phyloP scores from a whole-genome alignment of 2,329 filamentous ascomycete genomes.

The Periconia digitata region DNA sequence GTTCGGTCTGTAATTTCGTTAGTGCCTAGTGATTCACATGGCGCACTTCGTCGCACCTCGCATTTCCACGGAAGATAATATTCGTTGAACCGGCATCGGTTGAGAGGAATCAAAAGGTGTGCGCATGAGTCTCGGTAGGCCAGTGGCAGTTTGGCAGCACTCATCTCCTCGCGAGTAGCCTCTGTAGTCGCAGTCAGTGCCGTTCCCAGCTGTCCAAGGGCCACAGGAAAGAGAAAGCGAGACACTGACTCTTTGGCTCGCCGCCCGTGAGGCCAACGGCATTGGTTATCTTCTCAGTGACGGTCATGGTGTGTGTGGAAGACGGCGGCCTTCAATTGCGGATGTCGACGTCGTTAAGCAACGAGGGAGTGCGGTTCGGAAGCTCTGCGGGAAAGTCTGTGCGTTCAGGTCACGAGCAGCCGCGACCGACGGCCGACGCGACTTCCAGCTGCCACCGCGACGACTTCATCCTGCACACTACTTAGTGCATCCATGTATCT shows the following conservation, averaged over 20 bases:
- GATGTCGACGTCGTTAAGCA: slow-evolving; percentile 9
- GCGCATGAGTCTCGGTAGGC: slow-evolving; percentile 96
- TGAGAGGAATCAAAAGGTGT: slow-evolving; percentile 90
- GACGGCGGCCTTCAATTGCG: slow-evolving; percentile 25
- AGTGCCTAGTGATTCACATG: slow-evolving; percentile 9
- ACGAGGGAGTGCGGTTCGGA: slow-evolving; percentile 14
- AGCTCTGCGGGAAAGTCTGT: slow-evolving; percentile 7
- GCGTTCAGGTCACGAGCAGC: too few species aligned
- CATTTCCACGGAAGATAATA: slow-evolving; percentile 99
- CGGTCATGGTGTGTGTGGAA: slow-evolving; percentile 38
- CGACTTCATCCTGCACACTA: slow-evolving; percentile 4
- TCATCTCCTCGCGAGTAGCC: slow-evolving; percentile 90
- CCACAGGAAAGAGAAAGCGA: slow-evolving; percentile 21
- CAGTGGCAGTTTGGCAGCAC: slow-evolving; percentile 82
- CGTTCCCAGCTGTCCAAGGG: slow-evolving; percentile 14
- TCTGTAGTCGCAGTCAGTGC: slow-evolving; percentile 52
- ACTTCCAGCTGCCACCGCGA: not conserved
- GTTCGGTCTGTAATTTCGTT: slow-evolving; percentile 69
- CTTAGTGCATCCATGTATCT: slow-evolving; percentile 3
- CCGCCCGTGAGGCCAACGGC: slow-evolving; percentile 49
- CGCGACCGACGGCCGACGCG: not conserved
- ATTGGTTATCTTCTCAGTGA: slow-evolving; percentile 51
- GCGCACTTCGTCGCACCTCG: slow-evolving; percentile 64
- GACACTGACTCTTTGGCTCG: slow-evolving; percentile 35
- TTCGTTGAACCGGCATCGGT: slow-evolving; percentile 87